Base-by-base conservation (phyloP, 495 filamentous ascomycete genomes). In the Halenospora varia region DNA sequence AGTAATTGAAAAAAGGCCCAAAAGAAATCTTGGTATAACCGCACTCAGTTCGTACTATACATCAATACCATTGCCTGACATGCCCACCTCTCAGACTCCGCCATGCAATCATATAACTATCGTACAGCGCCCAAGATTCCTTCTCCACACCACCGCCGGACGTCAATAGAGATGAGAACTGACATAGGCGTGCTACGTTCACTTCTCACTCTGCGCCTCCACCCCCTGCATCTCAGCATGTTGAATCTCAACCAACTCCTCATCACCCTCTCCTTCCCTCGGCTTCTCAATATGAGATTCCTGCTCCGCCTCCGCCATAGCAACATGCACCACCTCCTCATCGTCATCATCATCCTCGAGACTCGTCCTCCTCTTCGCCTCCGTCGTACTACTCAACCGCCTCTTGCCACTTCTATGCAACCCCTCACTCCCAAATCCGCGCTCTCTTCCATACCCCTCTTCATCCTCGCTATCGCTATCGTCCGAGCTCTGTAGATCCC, bases 281-380 rank as follows among this genome's bases (percentile, higher is more conserved):
- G 10, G 25, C 51, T 48, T 51, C 18, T 23, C 55, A n/a, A 35
- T 13, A 35, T 35, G 29, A 13, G 13, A 19, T 25, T 55, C 53
- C 19, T 42, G 15, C 25, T 62, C 62, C 8, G 40, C 51, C 53
- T 60, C 56, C 48, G 44, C 60, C 55, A 63, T 59, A 11, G 18
- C 53, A 13, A 66, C 61, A 55, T 66, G 64, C 40, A 66, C 64
- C 40, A 66, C 64, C 23, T 56, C 71, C 42, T 79, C 79, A 17
- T 80, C 77, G 18, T 81, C 79, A 56, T 82, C 80, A 13, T 78
- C 77, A 53, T 83, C 80, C 62, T 81, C 80, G 23, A 82, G 74
- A 64, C 78, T 82, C 48, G 77, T 83, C 56, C 79, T 67, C 47
- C 77, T 62, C 55, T 72, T 71, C 3, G 79, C 78, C 67, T 83